A percentile compares a stretch with the other conserved stretches of the same genome.
Evolutionary conservation across 1,284 basidiomycete genomes (phyloP).

Genomic region (Lignosus rhinocerotis): DNA sequence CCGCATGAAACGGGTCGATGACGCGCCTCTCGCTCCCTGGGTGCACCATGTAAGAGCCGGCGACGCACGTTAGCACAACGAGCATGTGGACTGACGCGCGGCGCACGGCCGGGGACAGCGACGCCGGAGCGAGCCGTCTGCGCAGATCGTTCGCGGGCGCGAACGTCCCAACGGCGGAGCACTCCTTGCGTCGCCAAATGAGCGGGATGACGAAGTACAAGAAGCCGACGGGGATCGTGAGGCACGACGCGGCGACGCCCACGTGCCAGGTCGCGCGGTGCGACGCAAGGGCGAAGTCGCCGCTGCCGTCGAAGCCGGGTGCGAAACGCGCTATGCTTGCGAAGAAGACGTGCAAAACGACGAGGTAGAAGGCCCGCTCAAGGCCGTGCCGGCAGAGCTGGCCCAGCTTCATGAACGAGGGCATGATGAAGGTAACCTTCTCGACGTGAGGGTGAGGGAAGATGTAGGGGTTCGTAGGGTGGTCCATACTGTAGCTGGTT

Average conservation of each 20-base stretch:
- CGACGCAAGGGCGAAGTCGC: background rate
- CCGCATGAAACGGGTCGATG: background rate
- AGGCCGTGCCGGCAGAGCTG: background rate
- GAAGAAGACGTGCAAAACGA: background rate
- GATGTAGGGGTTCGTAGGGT: background rate
- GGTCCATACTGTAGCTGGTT: background rate
- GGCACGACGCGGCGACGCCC: background rate
- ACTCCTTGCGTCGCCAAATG: background rate
- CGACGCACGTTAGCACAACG: background rate
- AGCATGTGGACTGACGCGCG: background rate
- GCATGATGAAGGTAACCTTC: background rate
- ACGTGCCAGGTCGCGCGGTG: background rate
- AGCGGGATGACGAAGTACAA: background rate
- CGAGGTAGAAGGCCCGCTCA: background rate
- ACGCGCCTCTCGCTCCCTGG: background rate
- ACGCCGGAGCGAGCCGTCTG: background rate
- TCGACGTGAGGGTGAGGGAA: background rate
- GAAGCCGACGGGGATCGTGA: background rate
- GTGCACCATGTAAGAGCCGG: background rate
- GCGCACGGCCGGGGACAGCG: background rate
- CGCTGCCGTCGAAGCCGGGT: constrained; percentile 1
- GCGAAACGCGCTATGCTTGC: background rate
- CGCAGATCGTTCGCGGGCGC: constrained; percentile 1
- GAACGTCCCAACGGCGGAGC: background rate
- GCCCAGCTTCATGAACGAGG: background rate